Evolutionary conservation across 139 green algal species (phyloP).

Genomic region (Eudorina sp.): DNA sequence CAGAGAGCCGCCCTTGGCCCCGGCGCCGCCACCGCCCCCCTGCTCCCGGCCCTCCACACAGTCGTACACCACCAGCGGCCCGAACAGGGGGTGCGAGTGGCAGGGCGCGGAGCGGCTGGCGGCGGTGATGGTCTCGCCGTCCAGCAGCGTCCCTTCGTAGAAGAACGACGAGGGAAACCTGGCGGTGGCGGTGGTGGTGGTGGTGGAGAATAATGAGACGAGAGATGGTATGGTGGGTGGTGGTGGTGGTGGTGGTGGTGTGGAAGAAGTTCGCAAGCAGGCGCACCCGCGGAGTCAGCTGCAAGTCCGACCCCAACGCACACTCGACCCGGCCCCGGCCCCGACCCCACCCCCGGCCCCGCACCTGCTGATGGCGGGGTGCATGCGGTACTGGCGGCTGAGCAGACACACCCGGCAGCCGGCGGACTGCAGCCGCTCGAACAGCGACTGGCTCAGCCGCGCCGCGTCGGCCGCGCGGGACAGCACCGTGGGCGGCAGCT

Average conservation of each 20-base stretch:
- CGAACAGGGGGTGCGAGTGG: conserved; percentile 58
- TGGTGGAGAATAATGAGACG: too few species aligned
- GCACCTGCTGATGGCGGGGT: conserved; percentile 62
- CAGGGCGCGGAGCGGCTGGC: conserved; percentile 61
- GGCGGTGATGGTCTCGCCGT: conserved; percentile 56
- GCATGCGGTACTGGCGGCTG: conserved; percentile 84
- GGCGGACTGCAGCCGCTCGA: conserved; percentile 77
- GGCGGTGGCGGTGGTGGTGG: background rate
- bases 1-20: conserved; percentile 58
- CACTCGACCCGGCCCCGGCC: too few species aligned
- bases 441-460: conserved; percentile 74
- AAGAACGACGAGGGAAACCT: conserved; percentile 75
- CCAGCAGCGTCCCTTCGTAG: conserved; percentile 71
- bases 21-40: conserved; percentile 45
- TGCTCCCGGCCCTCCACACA: conserved; percentile 67
- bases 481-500: conserved; percentile 87
- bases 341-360: too few species aligned
- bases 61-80: conserved; percentile 65
- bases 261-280: too few species aligned
- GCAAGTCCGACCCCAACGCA: too few species aligned
- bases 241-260: background rate
- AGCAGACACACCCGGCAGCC: conserved; percentile 70
- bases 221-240: too few species aligned
- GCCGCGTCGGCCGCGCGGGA: conserved; percentile 61
- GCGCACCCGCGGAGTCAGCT: too few species aligned